Evolutionary conservation across 257 asterid genomes (phyloP).

Genomic region (Plantago ovata): DNA sequence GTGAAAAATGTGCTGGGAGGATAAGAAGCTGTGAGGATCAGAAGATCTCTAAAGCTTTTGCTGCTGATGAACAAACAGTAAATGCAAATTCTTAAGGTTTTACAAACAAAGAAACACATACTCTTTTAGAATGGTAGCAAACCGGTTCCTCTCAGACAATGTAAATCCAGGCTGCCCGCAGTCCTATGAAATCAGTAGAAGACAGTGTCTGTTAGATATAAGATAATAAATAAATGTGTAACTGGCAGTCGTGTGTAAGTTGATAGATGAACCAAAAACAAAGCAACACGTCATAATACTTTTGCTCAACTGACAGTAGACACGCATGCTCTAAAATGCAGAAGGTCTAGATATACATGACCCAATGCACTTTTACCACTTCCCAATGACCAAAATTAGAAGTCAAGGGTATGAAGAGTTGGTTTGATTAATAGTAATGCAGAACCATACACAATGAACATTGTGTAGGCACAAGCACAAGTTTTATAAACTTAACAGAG

Average conservation of each 20-base stretch:
- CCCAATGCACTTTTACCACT: slow-evolving; percentile 2
- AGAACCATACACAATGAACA: not conserved
- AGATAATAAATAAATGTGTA: slow-evolving; percentile 7
- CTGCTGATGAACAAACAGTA: not conserved
- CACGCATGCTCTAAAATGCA: not conserved
- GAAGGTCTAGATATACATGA: not conserved
- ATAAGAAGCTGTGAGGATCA: too few species aligned
- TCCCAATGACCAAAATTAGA: slow-evolving; percentile 1
- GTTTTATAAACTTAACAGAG: not conserved
- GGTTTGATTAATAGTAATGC: slow-evolving; percentile 4
- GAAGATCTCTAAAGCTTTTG: not conserved
- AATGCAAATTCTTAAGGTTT: not conserved
- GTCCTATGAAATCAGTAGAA: slow-evolving; percentile 46
- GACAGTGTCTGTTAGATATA: slow-evolving; percentile 21
- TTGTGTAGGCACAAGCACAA: not conserved
- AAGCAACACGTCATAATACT: slow-evolving; percentile 2
- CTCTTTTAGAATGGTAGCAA: slow-evolving; percentile 72
- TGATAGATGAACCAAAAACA: not conserved
- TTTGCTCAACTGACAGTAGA: slow-evolving; percentile 4
- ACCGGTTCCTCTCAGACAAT: slow-evolving; percentile 80
- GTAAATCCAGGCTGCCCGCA: slow-evolving; percentile 98
- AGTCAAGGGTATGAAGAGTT: not conserved
- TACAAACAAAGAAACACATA: slow-evolving; percentile 29
- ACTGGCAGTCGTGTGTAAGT: slow-evolving; percentile 9
- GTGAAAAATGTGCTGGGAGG: slow-evolving; percentile 5